Percentiles rank a stretch among this genome's conserved stretches.
These are phyloP conservation scores for Seiridium cupressi DNA, from an alignment of 2,329 filamentous ascomycete species.

Conservation along the genomic window DNA sequence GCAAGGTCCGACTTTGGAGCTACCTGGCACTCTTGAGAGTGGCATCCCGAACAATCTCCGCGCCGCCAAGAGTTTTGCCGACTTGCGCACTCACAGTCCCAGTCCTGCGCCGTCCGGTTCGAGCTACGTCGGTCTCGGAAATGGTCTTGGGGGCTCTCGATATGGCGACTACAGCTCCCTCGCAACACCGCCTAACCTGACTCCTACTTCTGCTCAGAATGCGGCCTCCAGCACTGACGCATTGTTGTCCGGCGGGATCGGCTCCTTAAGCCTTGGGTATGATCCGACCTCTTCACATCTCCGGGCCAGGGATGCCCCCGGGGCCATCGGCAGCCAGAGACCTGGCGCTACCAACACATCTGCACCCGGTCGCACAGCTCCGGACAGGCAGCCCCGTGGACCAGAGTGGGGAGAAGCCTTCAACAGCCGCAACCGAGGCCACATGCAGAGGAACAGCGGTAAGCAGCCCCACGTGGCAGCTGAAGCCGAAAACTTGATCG, in stretches of 20 bases:
- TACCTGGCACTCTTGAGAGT: slow-evolving; percentile 74
- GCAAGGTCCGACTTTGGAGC: slow-evolving; percentile 81
- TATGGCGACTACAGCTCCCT: slow-evolving; percentile 30
- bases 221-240: slow-evolving; percentile 28
- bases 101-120: slow-evolving; percentile 88
- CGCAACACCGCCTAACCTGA: slow-evolving; percentile 30
- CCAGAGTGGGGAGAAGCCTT: slow-evolving; percentile 62
- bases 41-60: slow-evolving; percentile 76
- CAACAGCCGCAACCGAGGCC: slow-evolving; percentile 53
- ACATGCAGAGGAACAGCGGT: slow-evolving; percentile 62
- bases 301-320: slow-evolving; percentile 48
- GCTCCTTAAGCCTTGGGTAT: slow-evolving; percentile 50
- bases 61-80: slow-evolving; percentile 94
- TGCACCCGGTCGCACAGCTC: slow-evolving; percentile 38
- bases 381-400: slow-evolving; percentile 63
- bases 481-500: slow-evolving; percentile 1
- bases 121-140: slow-evolving; percentile 63
- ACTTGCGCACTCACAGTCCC: slow-evolving; percentile 90
- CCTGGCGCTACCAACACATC: slow-evolving; percentile 47
- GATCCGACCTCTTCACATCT: slow-evolving; percentile 39
- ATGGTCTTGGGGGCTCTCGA: slow-evolving; percentile 35
- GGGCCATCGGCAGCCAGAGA: slow-evolving; percentile 65
- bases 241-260: slow-evolving; percentile 30
- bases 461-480: slow-evolving; percentile 21
- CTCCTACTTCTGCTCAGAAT: slow-evolving; percentile 30